These are phyloP conservation scores for Solanum arcanum DNA, from an alignment of 257 asterid genomes.

Conservation along the genomic window DNA sequence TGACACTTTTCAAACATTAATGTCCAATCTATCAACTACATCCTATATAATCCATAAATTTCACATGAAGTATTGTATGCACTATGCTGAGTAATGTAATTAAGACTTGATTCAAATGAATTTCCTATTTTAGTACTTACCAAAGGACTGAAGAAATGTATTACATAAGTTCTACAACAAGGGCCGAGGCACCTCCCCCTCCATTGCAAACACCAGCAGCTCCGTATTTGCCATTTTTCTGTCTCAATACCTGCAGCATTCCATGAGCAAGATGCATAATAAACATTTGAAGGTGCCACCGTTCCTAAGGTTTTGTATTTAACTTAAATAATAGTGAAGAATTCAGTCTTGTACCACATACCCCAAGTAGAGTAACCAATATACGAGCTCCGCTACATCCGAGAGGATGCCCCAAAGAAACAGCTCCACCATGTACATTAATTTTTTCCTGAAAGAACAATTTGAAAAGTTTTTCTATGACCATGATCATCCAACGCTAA, in stretches of 20 bases:
- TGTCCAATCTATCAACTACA: not conserved
- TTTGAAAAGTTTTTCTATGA: not conserved
- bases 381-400: constrained; percentile 99
- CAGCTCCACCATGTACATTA: constrained; percentile 95
- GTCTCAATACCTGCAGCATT: constrained; percentile 57
- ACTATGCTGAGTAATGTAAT: not conserved
- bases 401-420: constrained; percentile 94
- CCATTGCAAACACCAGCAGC: constrained; percentile 95
- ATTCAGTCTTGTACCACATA: constrained; percentile 12
- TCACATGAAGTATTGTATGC: not conserved
- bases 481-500: not conserved
- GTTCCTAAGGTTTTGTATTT: not conserved
- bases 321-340: not conserved
- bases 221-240: constrained; percentile 74
- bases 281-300: not conserved
- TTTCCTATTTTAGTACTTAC: not conserved
- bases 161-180: constrained; percentile 69
- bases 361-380: constrained; percentile 93
- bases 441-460: constrained; percentile 59
- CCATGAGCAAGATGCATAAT: not conserved
- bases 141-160: not conserved
- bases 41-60: not conserved
- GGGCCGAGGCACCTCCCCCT: constrained; percentile 98
- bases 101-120: not conserved
- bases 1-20: not conserved